Evolutionary conservation across 1,284 basidiomycete genomes (phyloP).

Genomic region (Irpex lacteus): DNA sequence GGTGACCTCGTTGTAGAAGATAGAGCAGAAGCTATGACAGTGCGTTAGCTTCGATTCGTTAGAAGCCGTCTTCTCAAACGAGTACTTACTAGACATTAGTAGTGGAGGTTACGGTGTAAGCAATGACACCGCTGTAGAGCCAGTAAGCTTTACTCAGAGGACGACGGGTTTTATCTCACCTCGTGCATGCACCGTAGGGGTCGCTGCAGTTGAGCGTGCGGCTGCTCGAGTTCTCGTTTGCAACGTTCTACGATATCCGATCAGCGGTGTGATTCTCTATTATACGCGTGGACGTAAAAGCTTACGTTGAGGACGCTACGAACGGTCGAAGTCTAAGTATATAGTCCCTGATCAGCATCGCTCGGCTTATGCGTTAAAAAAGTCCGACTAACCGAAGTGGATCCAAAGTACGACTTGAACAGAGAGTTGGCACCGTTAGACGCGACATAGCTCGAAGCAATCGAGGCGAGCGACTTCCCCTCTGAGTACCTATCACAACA

Average conservation of each 20-base stretch:
- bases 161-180: not conserved
- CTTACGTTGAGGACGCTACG: slow-evolving; percentile 10
- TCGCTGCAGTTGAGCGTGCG: slow-evolving; percentile 24
- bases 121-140: slow-evolving; percentile 18
- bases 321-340: slow-evolving; percentile 1
- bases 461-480: slow-evolving; percentile 22
- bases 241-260: slow-evolving; percentile 12
- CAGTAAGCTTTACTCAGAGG: not conserved
- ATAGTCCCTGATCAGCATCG: not conserved
- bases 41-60: not conserved
- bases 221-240: slow-evolving; percentile 23
- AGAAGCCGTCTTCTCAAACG: too few relatives aligned
- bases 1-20: slow-evolving; percentile 25
- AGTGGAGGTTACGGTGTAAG: slow-evolving; percentile 21
- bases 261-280: not conserved
- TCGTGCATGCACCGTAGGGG: slow-evolving; percentile 20
- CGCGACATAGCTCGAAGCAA: slow-evolving; percentile 21
- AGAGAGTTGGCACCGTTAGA: slow-evolving; percentile 21
- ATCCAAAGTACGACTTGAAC: slow-evolving; percentile 24
- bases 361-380: slow-evolving; percentile 6
- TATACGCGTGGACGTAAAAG: not conserved
- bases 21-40: slow-evolving; percentile 18
- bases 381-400: slow-evolving; percentile 14
- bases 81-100: slow-evolving; percentile 20
- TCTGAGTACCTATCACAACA: slow-evolving; percentile 16